Evolutionary conservation across 2,329 filamentous ascomycete species (phyloP).

Genomic region (Exophiala alcalophila): DNA sequence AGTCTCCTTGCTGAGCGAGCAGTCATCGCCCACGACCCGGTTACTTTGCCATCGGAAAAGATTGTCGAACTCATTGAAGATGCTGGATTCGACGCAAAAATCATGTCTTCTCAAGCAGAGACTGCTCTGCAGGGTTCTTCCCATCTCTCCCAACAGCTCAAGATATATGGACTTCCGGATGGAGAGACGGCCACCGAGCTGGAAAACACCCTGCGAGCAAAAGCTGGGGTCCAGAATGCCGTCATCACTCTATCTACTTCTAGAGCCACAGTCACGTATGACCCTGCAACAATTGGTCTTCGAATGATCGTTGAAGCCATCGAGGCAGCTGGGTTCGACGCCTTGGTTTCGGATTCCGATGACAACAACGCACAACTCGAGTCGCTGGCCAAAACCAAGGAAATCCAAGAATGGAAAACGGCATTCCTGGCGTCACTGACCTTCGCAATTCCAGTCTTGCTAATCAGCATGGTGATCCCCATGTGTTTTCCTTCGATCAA

Average conservation of each 20-base stretch:
- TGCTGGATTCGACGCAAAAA: slow-evolving; percentile 77
- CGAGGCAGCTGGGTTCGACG: slow-evolving; percentile 81
- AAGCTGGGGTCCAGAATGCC: slow-evolving; percentile 71
- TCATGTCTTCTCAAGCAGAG: slow-evolving; percentile 73
- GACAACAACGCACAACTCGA: slow-evolving; percentile 97
- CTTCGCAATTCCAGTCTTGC: slow-evolving; percentile 86
- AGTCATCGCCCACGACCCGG: slow-evolving; percentile 77
- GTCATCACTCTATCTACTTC: slow-evolving; percentile 71
- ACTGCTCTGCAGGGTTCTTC: slow-evolving; percentile 53
- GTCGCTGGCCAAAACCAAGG: slow-evolving; percentile 90
- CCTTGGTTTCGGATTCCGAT: slow-evolving; percentile 82
- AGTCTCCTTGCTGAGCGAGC: slow-evolving; percentile 89
- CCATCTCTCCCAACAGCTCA: slow-evolving; percentile 69
- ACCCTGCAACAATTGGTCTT: slow-evolving; percentile 70
- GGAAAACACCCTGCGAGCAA: slow-evolving; percentile 62
- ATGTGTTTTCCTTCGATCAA: slow-evolving; percentile 77
- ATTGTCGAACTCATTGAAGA: slow-evolving; percentile 85
- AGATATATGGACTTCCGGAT: slow-evolving; percentile 75
- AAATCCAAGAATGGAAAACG: slow-evolving; percentile 87
- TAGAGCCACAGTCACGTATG: slow-evolving; percentile 70
- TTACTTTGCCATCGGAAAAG: slow-evolving; percentile 66
- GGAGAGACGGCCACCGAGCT: slow-evolving; percentile 68
- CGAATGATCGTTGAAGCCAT: slow-evolving; percentile 77
- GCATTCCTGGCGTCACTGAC: slow-evolving; percentile 74
- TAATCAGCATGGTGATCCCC: slow-evolving; percentile 90